phyloP scores from a whole-genome alignment of 2,329 filamentous ascomycete species.

The Pyrenophora seminiperda region DNA sequence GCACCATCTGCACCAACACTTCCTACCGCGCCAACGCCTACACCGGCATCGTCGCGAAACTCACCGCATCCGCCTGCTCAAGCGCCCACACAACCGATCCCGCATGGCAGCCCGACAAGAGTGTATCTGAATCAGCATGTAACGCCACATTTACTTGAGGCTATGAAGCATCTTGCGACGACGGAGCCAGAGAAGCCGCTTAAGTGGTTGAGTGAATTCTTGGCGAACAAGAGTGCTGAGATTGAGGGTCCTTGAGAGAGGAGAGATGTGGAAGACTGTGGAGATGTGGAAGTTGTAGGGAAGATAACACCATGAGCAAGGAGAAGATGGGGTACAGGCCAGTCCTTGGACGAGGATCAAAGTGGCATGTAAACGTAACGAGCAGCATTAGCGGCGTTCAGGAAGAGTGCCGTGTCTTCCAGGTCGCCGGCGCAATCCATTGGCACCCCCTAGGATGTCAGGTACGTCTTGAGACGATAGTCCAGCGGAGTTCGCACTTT shows the following conservation, averaged over 20 bases:
- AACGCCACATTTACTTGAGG: slow-evolving; percentile 58
- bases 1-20: slow-evolving; percentile 6
- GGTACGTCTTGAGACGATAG: too few relatives aligned
- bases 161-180: slow-evolving; percentile 58
- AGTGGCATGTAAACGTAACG: neutral
- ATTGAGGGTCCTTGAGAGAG: slow-evolving; percentile 47
- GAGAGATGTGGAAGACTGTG: neutral
- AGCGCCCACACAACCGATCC: slow-evolving; percentile 46
- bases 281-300: neutral
- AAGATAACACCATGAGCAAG: neutral
- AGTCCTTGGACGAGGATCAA: neutral
- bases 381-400: neutral
- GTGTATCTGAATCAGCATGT: slow-evolving; percentile 57
- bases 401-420: neutral
- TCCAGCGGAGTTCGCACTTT: too few relatives aligned
- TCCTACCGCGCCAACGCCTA: slow-evolving; percentile 13
- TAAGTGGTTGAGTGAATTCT: slow-evolving; percentile 55
- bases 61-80: slow-evolving; percentile 42
- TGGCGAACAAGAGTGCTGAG: slow-evolving; percentile 55
- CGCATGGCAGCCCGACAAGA: slow-evolving; percentile 55
- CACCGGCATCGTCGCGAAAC: slow-evolving; percentile 39
- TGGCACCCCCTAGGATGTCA: too few relatives aligned
- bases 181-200: slow-evolving; percentile 59
- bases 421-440: neutral
- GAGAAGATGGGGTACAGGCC: neutral